Percentiles rank a stretch among this genome's conserved stretches.
These are phyloP conservation scores for Jasminum sambac DNA, from an alignment of 257 asterid genomes.

Conservation along the genomic window DNA sequence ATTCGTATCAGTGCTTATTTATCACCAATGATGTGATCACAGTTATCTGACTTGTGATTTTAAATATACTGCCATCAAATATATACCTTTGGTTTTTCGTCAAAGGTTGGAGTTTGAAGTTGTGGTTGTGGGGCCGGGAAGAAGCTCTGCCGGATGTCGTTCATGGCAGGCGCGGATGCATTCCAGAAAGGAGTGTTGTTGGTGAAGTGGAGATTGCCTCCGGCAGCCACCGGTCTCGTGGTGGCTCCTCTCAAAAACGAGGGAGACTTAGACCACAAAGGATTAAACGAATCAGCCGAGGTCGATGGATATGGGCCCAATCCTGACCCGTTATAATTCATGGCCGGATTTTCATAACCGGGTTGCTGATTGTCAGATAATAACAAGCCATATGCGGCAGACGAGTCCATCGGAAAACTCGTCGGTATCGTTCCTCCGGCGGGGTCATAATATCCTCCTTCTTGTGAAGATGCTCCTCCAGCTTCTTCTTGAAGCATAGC, in stretches of 20 bases:
- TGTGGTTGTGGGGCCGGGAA: constrained; percentile 53
- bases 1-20: no score
- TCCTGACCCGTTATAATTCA: constrained; percentile 20
- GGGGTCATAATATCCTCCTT: constrained; percentile 9
- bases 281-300: constrained; percentile 28
- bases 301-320: constrained; percentile 24
- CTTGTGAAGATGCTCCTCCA: constrained; percentile 24
- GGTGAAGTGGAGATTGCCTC: constrained; percentile 64
- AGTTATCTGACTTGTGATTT: no score
- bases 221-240: constrained; percentile 41
- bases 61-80: background rate
- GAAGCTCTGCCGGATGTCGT: constrained; percentile 49
- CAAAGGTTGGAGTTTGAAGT: constrained; percentile 49
- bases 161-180: constrained; percentile 45
- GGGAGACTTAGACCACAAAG: constrained; percentile 56
- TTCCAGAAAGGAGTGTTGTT: constrained; percentile 79
- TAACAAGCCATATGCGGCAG: constrained; percentile 32
- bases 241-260: constrained; percentile 52
- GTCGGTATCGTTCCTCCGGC: constrained; percentile 18
- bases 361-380: constrained; percentile 28
- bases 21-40: no score
- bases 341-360: constrained; percentile 3
- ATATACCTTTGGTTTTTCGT: constrained; percentile 59
- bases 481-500: constrained; percentile 37
- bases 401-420: constrained; percentile 29